Evolutionary conservation across 805 yeast genomes (phyloP).

Genomic region (Myxozyma melibiosi): DNA sequence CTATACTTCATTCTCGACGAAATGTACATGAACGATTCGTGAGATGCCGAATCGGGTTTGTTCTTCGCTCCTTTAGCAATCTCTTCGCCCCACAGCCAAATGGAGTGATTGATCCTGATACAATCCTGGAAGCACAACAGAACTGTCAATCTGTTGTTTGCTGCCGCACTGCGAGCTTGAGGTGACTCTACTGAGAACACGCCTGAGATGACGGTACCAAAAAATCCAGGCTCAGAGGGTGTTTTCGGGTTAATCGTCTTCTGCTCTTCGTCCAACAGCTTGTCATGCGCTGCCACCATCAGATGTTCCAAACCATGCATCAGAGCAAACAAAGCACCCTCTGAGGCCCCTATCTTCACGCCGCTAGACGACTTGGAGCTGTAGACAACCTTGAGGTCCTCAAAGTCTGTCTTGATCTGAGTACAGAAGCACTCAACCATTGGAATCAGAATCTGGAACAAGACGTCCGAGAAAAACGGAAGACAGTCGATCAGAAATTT

Average conservation of each 20-base stretch:
- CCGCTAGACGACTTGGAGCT: constrained; percentile 13
- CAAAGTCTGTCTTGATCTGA: constrained; percentile 45
- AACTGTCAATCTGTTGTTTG: constrained; percentile 57
- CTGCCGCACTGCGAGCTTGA: constrained; percentile 50
- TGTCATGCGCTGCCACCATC: constrained; percentile 59
- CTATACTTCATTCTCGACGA: constrained; percentile 67
- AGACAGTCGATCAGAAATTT: constrained; percentile 55
- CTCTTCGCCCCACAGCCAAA: constrained; percentile 73
- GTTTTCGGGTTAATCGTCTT: constrained; percentile 25
- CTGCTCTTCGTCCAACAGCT: constrained; percentile 34
- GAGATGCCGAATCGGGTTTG: constrained; percentile 30
- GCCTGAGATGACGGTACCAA: constrained; percentile 62
- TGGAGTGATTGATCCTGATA: constrained; percentile 54
- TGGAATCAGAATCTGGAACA: constrained; percentile 59
- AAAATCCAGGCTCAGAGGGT: constrained; percentile 53
- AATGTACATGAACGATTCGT: constrained; percentile 49
- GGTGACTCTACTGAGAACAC: constrained; percentile 70
- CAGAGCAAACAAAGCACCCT: constrained; percentile 49
- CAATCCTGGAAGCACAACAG: constrained; percentile 67
- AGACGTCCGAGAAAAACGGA: constrained; percentile 52
- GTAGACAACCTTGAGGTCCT: constrained; percentile 35
- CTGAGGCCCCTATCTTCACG: constrained; percentile 5
- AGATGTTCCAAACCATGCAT: constrained; percentile 67
- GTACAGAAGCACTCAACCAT: constrained; percentile 55
- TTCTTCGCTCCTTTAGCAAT: constrained; percentile 22